These are phyloP conservation scores for Xerocomellus intermedius DNA, from an alignment of 768 basidiomycete genomes.

Conservation along the genomic window DNA sequence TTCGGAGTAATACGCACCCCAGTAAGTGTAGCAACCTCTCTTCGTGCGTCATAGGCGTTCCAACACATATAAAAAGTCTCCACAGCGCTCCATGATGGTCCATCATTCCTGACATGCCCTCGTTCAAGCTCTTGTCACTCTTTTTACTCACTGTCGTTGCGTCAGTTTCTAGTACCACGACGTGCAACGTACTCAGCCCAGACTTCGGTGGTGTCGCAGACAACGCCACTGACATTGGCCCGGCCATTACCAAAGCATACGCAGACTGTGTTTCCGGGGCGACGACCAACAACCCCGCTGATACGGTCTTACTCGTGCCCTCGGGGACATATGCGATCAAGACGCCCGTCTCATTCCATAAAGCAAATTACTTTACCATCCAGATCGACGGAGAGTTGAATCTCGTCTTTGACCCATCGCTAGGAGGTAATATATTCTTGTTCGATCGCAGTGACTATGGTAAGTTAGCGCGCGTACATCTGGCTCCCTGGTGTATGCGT, in stretches of 20 bases:
- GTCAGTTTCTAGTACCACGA: background rate
- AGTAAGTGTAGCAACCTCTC: background rate
- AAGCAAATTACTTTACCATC: background rate
- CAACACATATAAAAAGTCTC: background rate
- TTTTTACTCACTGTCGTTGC: background rate
- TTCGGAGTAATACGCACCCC: too few species aligned
- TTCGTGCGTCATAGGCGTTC: background rate
- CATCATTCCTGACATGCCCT: background rate
- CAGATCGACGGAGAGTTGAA: conserved; percentile 3
- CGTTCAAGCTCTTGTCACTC: background rate
- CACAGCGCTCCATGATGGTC: background rate
- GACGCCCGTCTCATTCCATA: background rate
- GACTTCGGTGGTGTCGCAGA: conserved; percentile 11
- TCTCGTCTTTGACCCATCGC: background rate
- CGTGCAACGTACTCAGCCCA: conserved; percentile 8
- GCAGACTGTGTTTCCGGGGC: background rate
- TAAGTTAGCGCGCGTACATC: background rate
- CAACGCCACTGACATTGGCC: conserved; percentile 1
- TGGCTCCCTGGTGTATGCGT: background rate
- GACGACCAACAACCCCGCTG: background rate
- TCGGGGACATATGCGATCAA: conserved; percentile 1
- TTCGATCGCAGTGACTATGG: conserved; percentile 3
- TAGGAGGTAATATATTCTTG: background rate
- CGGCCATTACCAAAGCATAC: conserved; percentile 5
- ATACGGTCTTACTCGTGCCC: conserved; percentile 11